Conservation (phyloP, 2,329 filamentous ascomycete species). For the Epichloe festucae region DNA sequence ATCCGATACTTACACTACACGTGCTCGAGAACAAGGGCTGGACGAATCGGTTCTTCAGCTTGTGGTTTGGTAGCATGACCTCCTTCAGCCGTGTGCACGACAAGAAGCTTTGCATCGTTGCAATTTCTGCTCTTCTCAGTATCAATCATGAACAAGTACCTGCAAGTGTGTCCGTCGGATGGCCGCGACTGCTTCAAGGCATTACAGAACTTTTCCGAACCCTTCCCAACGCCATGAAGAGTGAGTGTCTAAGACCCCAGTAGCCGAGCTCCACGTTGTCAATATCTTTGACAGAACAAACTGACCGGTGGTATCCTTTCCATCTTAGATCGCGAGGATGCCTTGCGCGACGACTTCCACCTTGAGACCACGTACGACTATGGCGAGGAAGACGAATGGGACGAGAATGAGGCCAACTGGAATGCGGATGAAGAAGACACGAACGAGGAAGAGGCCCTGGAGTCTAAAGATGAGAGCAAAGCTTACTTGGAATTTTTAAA, state of each 20-base stretch:
- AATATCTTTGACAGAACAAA: neutral
- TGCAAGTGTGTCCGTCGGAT: conserved; percentile 84
- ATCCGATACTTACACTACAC: conserved; percentile 70
- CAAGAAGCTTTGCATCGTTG: conserved; percentile 95
- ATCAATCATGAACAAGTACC: conserved; percentile 73
- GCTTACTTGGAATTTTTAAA: conserved; percentile 94
- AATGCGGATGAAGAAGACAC: conserved; percentile 60
- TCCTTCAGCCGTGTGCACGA: conserved; percentile 90
- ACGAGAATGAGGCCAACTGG: conserved; percentile 74
- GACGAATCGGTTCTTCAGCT: conserved; percentile 98
- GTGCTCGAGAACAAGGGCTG: conserved; percentile 83
- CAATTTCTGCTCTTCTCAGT: conserved; percentile 75
- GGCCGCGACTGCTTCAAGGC: conserved; percentile 80
- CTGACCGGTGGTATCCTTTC: neutral
- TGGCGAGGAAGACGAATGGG: conserved; percentile 68
- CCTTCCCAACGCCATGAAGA: conserved; percentile 74
- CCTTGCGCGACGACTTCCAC: conserved; percentile 75
- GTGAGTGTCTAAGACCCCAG: conserved; percentile 33
- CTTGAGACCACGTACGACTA: conserved; percentile 51
- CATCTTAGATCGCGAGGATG: conserved; percentile 67
- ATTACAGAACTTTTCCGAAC: conserved; percentile 87
- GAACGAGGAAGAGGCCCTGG: conserved; percentile 48
- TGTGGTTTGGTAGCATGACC: conserved; percentile 96
- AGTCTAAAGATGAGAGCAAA: conserved; percentile 79
- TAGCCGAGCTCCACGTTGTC: neutral